These are phyloP conservation scores for Colletotrichum spinosum DNA, from an alignment of 2,329 filamentous ascomycete genomes.

Conservation along the genomic window DNA sequence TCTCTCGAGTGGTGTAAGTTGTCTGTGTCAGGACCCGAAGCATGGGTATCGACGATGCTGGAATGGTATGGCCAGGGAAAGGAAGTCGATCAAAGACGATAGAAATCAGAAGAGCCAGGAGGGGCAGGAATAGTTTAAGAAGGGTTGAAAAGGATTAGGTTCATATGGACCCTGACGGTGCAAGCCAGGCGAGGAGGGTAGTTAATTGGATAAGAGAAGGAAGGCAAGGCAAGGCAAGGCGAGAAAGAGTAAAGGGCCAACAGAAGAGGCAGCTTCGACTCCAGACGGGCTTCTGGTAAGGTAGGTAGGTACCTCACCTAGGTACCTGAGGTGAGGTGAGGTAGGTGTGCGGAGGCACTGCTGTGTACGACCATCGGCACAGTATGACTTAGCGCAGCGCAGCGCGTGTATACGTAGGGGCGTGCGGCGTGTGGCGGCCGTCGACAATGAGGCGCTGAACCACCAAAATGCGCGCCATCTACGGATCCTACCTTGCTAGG, in stretches of 20 bases:
- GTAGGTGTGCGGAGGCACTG: constrained; percentile 9
- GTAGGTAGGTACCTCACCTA: too few species aligned
- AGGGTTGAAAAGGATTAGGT: constrained; percentile 33
- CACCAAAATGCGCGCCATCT: not conserved
- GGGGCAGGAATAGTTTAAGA: not conserved
- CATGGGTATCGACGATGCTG: not conserved
- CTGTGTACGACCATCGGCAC: not conserved
- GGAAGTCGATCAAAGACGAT: not conserved
- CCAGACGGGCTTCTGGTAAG: too few species aligned
- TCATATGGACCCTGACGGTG: constrained; percentile 35
- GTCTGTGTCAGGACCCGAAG: not conserved
- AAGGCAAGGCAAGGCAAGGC: constrained; percentile 24
- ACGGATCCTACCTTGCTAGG: too few species aligned
- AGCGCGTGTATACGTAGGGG: not conserved
- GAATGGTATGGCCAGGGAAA: not conserved
- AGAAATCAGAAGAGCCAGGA: not conserved
- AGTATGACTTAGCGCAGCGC: not conserved
- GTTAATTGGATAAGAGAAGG: constrained; percentile 10
- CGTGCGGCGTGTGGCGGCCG: constrained; percentile 22
- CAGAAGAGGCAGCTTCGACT: too few species aligned
- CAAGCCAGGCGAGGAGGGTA: constrained; percentile 21
- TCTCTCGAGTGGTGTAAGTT: constrained; percentile 11
- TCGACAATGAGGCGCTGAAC: not conserved
- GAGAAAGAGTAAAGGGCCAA: constrained; percentile 6
- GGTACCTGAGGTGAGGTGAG: constrained; percentile 9